Evolutionary conservation across 2,329 filamentous ascomycete genomes (phyloP), one percentile per base, ranked within the genome.

Genomic region (Beauveria asiatica): DNA sequence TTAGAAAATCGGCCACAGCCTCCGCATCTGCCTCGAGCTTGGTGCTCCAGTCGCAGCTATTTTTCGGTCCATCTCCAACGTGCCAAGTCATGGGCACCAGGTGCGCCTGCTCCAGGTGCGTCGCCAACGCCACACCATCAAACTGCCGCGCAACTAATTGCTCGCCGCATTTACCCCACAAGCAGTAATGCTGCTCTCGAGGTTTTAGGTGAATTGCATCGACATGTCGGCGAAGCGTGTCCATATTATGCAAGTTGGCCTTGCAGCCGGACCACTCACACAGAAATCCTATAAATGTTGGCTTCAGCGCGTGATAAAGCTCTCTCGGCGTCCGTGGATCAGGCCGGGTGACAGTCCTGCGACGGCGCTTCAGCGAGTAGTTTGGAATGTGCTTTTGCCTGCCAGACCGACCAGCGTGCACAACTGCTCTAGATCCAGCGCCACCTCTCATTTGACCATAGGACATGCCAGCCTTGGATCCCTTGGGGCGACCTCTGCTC

Each of bases 191-290:
- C 11, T 51, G 46, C 16, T 46, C 2, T 37, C 42, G 61, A 13
- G 21, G 19, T 41, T 52, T 16, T n/a, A 70, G 73, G 67, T 87
- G 84, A 3, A 85, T 75, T 16, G 76, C 65, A 19, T 70, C 67
- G 16, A 87, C 70, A 64, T 87, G 84, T 59, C 72, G 74, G 25
- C 79, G 75, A 45, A 87, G 69, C 10, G 83, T 87, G 13, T 81
- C 80, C 60, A 85, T 70, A 65, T 87, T 87, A 55, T 86, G 83
- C 50, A 87, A 73, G 70, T 86, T 81, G 3, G 84, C 84, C 33
- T 74, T 76, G 66, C 84, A 87, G 0, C 74, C 74, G 23, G 71
- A 64, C 84, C 84, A 87, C 68, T 86, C 82, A 69, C 84, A 87
- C 10, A 77, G 61, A 66, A 83, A 87, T 2, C 75, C 69, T n/a